phyloP scores from a whole-genome alignment of 768 basidiomycete genomes.

The Pleurotus pulmonarius region DNA sequence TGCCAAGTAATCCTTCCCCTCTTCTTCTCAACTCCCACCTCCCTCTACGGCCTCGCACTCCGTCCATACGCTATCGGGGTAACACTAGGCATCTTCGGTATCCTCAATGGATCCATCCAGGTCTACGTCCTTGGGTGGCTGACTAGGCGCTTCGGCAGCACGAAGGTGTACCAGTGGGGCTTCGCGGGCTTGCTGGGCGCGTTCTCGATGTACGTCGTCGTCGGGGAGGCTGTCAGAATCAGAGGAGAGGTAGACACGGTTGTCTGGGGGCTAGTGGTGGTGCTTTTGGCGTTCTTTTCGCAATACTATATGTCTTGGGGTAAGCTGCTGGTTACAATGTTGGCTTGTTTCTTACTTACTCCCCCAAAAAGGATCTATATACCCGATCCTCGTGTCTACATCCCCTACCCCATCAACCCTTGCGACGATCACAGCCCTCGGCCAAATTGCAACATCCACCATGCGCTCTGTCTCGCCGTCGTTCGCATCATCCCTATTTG shows the following conservation, averaged over 20 bases:
- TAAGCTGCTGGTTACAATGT: background rate
- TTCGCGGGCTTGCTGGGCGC: background rate
- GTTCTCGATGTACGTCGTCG: slow-evolving; percentile 14
- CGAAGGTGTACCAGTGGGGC: slow-evolving; percentile 34
- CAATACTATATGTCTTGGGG: slow-evolving; percentile 15
- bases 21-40: slow-evolving; percentile 64
- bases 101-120: slow-evolving; percentile 49
- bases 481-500: slow-evolving; percentile 19
- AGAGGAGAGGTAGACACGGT: slow-evolving; percentile 12
- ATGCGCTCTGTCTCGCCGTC: slow-evolving; percentile 19
- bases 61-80: slow-evolving; percentile 60
- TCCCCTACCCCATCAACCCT: slow-evolving; percentile 16
- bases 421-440: slow-evolving; percentile 24
- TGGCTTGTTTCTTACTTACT: too few species aligned
- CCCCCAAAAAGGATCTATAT: slow-evolving; percentile 13
- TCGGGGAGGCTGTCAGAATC: slow-evolving; percentile 12
- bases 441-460: slow-evolving; percentile 19
- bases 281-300: slow-evolving; percentile 8
- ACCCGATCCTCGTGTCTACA: slow-evolving; percentile 18
- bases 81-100: slow-evolving; percentile 45
- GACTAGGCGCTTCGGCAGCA: slow-evolving; percentile 42
- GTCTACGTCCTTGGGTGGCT: slow-evolving; percentile 43
- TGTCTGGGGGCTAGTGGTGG: slow-evolving; percentile 14
- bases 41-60: slow-evolving; percentile 64
- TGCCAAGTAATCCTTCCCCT: slow-evolving; percentile 56